Evolutionary conservation across 495 filamentous ascomycete species (phyloP), one percentile per base, ranked within the genome.

Genomic region (Podospora conica): DNA sequence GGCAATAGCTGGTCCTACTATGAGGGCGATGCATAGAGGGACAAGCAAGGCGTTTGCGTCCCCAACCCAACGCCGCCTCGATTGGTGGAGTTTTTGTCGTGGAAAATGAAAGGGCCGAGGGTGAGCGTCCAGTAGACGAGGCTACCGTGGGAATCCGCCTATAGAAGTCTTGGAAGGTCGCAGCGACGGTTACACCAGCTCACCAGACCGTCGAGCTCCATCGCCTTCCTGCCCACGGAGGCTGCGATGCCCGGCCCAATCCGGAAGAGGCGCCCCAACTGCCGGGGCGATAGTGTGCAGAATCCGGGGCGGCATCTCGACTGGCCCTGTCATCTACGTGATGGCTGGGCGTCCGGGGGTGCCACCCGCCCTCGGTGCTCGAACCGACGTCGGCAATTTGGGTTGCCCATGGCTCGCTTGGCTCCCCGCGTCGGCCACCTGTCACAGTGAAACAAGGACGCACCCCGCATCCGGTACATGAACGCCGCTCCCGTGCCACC

Each of bases 381-480:
- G 31, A 28, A 61, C 20, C 33, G 59, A 22, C 8, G n/a, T 22
- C 59, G 61, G 61, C 53, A 40, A 63, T 56, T 56, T 63, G 21
- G 61, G 40, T 53, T 12, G 15, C 6, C 23, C 21, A 18, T 55
- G 48, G 53, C 23, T 28, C 53, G 61, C 61, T n/a, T 24, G 11
- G 55, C 55, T 63, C 61, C 48, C 53, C 20, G 18, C 33, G 25
- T n/a, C 48, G 24, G n/a, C 25, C 61, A 25, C 53, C 18, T 63
- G 55, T 63, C 25, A 25, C 53, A 29, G 25, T 15, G 61, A 24
- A 25, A 31, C 21, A 21, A 18, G 21, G 59, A 63, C 53, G 61
- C 65, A 67, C 65, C 65, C 65, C 65, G 65, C 65, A 60, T 60
- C 63, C 66, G 66, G 66, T 68, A 68, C 56, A 63, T 67, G 55